Evolutionary conservation across 2,329 filamentous ascomycete species (phyloP).

Genomic region (Paecilomyces formosus): DNA sequence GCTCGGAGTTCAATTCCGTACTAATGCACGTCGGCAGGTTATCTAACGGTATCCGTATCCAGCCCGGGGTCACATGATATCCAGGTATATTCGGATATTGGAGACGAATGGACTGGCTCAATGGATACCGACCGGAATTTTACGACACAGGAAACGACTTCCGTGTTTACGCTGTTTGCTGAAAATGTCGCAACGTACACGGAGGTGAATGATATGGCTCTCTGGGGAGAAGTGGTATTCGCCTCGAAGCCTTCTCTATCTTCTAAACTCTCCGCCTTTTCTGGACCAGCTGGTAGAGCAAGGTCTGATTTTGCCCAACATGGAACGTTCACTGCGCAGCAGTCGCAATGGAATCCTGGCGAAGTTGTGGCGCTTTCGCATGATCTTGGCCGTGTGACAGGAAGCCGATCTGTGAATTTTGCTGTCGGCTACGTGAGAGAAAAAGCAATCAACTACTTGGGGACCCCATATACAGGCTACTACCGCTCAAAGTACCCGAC

Average conservation of each 20-base stretch:
- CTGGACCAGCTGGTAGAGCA: constrained; percentile 20
- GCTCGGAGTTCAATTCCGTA: background rate
- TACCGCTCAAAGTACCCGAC: constrained; percentile 29
- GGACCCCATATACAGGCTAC: constrained; percentile 32
- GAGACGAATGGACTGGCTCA: constrained; percentile 37
- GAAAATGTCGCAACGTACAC: constrained; percentile 23
- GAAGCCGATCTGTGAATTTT: constrained; percentile 27
- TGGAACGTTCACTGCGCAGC: constrained; percentile 20
- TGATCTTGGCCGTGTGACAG: constrained; percentile 27
- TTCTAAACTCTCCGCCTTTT: constrained; percentile 20
- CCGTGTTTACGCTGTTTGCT: constrained; percentile 25
- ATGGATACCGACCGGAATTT: constrained; percentile 16
- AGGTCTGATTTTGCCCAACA: constrained; percentile 22
- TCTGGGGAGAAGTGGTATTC: constrained; percentile 35
- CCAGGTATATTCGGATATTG: constrained; percentile 38
- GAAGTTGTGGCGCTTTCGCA: constrained; percentile 32
- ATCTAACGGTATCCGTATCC: constrained; percentile 31
- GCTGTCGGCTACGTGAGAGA: constrained; percentile 36
- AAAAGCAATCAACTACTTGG: constrained; percentile 35
- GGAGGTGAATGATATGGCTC: constrained; percentile 33
- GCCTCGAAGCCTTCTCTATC: constrained; percentile 23
- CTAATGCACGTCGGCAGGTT: constrained; percentile 16
- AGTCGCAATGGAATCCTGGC: constrained; percentile 17
- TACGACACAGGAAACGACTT: constrained; percentile 14
- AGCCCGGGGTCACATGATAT: constrained; percentile 18